These are phyloP conservation scores for Hortiboletus campestris DNA, from an alignment of 768 basidiomycete genomes.

Conservation along the genomic window DNA sequence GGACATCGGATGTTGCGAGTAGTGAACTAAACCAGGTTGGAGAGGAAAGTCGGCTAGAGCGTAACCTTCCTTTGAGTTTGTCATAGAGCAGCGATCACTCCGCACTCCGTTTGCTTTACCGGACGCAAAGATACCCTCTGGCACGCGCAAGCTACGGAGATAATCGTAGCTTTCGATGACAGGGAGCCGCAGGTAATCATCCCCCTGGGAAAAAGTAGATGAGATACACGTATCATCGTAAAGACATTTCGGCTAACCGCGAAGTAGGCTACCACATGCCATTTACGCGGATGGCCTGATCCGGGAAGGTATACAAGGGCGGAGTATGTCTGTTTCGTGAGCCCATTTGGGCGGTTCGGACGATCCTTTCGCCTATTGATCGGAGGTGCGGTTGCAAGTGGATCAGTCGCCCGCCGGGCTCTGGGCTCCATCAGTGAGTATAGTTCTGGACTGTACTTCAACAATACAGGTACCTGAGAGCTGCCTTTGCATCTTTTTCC, in stretches of 20 bases:
- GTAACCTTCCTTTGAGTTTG: constrained; percentile 20
- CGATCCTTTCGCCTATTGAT: constrained; percentile 72
- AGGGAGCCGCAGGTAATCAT: constrained; percentile 68
- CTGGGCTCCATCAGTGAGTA: constrained; percentile 32
- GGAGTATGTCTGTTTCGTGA: constrained; percentile 85
- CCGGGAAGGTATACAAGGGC: constrained; percentile 69
- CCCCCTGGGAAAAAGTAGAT: constrained; percentile 43
- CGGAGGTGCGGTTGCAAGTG: constrained; percentile 53
- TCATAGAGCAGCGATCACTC: constrained; percentile 21
- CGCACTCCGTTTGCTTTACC: constrained; percentile 50
- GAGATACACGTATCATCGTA: constrained; percentile 4
- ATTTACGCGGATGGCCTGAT: constrained; percentile 59
- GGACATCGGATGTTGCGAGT: constrained; percentile 8
- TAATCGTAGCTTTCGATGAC: constrained; percentile 75
- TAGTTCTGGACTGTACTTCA: background rate
- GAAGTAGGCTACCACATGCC: constrained; percentile 85
- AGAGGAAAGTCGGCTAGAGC: constrained; percentile 8
- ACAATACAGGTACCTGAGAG: constrained; percentile 53
- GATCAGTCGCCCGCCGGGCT: constrained; percentile 60
- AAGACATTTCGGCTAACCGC: constrained; percentile 44
- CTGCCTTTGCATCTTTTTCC: constrained; percentile 76
- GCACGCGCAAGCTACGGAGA: constrained; percentile 63
- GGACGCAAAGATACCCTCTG: constrained; percentile 70
- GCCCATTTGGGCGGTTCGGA: constrained; percentile 74
- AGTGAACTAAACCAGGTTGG: constrained; percentile 2